Conservation (phyloP, 2,329 filamentous ascomycete genomes). For the Mycocentrospora acerina region DNA sequence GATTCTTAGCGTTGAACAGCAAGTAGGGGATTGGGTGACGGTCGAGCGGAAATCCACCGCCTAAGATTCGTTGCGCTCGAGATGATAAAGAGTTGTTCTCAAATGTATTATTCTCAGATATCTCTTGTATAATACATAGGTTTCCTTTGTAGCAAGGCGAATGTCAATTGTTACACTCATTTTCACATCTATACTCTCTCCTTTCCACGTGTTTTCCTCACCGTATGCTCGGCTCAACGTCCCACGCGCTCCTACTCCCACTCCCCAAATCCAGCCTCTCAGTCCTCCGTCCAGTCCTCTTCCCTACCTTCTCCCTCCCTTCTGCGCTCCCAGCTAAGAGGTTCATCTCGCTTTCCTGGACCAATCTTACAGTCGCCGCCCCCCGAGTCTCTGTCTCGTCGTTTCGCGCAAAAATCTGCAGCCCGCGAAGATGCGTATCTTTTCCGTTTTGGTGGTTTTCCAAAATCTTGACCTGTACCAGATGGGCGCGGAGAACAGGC, state of each 20-base stretch:
- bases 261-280: constrained; percentile 15
- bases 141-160: no score
- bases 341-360: no score
- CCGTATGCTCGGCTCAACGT: constrained; percentile 20
- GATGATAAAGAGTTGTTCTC: neutral
- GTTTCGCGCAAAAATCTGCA: constrained; percentile 75
- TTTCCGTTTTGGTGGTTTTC: constrained; percentile 99
- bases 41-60: no score
- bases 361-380: constrained; percentile 1
- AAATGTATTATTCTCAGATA: no score
- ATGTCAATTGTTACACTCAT: no score
- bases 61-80: no score
- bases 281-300: constrained; percentile 9
- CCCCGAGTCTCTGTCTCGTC: constrained; percentile 16
- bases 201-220: constrained; percentile 5
- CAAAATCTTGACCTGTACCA: constrained; percentile 85
- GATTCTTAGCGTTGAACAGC: no score
- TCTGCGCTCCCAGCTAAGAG: constrained; percentile 11
- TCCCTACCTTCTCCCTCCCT: constrained; percentile 9
- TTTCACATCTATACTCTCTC: constrained; percentile 1
- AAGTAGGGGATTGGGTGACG: no score
- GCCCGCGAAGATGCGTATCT: constrained; percentile 91
- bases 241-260: constrained; percentile 14
- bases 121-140: no score
- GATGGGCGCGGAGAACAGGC: constrained; percentile 79